Evolutionary conservation across 23 red algal genomes (phyloP), one percentile per base, ranked within the genome.

Genomic region (Gracilariopsis chorda): DNA sequence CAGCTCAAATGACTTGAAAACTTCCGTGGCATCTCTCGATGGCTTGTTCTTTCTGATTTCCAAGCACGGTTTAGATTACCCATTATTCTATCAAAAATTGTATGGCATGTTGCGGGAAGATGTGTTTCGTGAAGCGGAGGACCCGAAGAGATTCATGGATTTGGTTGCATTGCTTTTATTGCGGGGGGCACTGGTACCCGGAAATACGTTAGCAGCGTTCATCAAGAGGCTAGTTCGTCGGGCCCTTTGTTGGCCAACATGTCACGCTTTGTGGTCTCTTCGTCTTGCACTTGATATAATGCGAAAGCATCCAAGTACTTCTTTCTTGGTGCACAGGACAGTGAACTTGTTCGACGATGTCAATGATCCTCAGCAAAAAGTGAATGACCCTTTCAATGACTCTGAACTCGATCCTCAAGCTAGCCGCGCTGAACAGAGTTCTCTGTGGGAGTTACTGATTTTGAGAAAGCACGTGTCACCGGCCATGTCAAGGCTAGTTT

Each of bases 11-110:
- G 79, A 82, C 45, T 29, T 69, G 23, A 14, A 61, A 29, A 49
- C 62, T 21, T 67, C 84, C 8, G 49, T 92, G 2, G 76, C 81
- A 5, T 58, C 94, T 17, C 68, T 96, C 28, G 79, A 96, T 49
- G 94, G 80, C 39, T 56, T 96, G 24, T 96, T 90, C 72, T 12
- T 90, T 39, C 67, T 96, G 21, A 92, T 96, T 23, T 81, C 85
- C 16, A 76, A 78, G 29, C 77, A 96, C 36, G 40, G 91, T 32
- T 83, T 98, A 37, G 95, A 98, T 39, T 98, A 98, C 75, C 95
- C 95, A 7, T 25, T 62, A 10, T 98, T 98, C 79, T 98, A 98
- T 58, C 51, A 77, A 51, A 90, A 90, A 53, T 58, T 98, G 39
- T 98, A 98, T 74, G 46, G 28, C 30, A 51, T 86, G 30, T 30